Percentiles rank a stretch among this genome's conserved stretches.
Conservation (phyloP, 2,329 filamentous ascomycete species). For the Colletotrichum liriopes region DNA sequence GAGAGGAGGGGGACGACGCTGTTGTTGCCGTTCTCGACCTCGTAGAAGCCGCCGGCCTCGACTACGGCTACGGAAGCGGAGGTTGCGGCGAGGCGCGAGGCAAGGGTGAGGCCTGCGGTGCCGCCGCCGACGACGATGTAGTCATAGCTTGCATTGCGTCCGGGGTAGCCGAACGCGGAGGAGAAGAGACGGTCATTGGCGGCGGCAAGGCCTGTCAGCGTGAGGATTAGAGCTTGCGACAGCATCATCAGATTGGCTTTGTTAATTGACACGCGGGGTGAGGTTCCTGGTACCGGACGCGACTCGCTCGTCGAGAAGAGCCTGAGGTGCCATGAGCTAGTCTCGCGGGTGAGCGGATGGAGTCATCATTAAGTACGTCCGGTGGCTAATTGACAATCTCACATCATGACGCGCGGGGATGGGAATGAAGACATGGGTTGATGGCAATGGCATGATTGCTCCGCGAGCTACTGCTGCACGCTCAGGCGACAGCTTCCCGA, state of each 20-base stretch:
- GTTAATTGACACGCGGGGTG: not conserved
- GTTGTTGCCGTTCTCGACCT: slow-evolving; percentile 50
- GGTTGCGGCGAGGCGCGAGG: slow-evolving; percentile 52
- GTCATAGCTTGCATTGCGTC: slow-evolving; percentile 42
- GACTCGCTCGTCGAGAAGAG: not conserved
- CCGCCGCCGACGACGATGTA: slow-evolving; percentile 56
- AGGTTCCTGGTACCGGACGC: not conserved
- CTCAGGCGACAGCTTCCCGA: slow-evolving; percentile 1
- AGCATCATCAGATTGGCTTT: not conserved
- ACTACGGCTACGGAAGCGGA: slow-evolving; percentile 54
- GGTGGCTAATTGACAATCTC: not conserved
- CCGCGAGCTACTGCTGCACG: not conserved
- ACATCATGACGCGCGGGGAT: not conserved
- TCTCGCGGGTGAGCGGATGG: too few relatives aligned
- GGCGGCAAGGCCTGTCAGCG: not conserved
- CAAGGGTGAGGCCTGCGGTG: slow-evolving; percentile 55
- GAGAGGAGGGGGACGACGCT: slow-evolving; percentile 46
- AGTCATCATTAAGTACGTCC: not conserved
- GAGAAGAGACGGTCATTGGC: slow-evolving; percentile 33
- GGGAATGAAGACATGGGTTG: not conserved
- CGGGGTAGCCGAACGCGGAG: slow-evolving; percentile 42
- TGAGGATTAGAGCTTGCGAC: slow-evolving; percentile 1
- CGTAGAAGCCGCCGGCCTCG: slow-evolving; percentile 55
- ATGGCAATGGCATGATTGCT: not conserved
- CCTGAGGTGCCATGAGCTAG: not conserved